phyloP scores from a whole-genome alignment of 1,139 yeast genomes.

The Pneumocystis wakefieldiae region DNA sequence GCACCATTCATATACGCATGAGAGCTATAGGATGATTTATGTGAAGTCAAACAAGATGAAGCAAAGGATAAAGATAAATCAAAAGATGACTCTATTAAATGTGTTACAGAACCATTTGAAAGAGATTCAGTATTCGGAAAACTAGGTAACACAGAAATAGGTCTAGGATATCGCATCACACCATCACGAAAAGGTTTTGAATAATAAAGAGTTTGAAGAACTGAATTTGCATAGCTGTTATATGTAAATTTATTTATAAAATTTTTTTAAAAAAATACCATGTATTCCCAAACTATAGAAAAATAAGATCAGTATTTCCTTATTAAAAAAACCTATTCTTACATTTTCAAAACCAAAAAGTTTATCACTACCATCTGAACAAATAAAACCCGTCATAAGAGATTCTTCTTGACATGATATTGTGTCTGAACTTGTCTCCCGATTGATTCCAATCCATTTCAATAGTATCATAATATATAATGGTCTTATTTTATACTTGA shows the following conservation, averaged over 20 bases:
- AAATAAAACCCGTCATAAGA: background rate
- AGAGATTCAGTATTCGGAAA: conserved; percentile 24
- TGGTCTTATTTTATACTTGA: background rate
- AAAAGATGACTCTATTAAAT: background rate
- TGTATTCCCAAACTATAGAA: conserved; percentile 13
- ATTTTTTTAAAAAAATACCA: conserved; percentile 17
- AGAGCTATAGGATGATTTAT: conserved; percentile 4
- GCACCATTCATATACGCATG: conserved; percentile 6
- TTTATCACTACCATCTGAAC: conserved; percentile 25
- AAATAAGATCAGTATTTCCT: background rate
- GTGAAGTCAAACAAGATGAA: background rate
- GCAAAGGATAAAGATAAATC: background rate
- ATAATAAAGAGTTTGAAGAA: conserved; percentile 73
- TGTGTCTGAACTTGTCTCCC: background rate
- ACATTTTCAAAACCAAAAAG: conserved; percentile 91
- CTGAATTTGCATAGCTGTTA: conserved; percentile 73
- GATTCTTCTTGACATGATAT: background rate
- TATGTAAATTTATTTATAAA: background rate
- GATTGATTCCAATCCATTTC: background rate
- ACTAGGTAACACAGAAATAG: conserved; percentile 11
- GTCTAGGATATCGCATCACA: conserved; percentile 35
- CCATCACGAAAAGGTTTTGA: conserved; percentile 52
- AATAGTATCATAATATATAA: background rate
- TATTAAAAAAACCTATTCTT: conserved; percentile 5
- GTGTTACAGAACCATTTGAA: conserved; percentile 7